A percentile compares a stretch with the other conserved stretches of the same genome.
These are phyloP conservation scores for Dictyophora rubrovolvata DNA, from an alignment of 768 basidiomycete species.

Conservation along the genomic window DNA sequence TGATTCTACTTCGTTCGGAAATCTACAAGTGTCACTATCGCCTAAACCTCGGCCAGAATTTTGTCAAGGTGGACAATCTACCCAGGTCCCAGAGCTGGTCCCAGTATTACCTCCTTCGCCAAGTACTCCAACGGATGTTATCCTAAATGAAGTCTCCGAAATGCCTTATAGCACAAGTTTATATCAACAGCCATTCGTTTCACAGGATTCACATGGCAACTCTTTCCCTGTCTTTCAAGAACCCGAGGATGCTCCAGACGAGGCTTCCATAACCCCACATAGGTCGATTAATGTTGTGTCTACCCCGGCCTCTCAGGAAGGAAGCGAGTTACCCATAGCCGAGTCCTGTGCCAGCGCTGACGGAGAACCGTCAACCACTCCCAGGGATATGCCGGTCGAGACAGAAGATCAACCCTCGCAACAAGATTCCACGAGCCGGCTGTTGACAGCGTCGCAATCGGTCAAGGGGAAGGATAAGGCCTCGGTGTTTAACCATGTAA, in stretches of 20 bases:
- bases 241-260: neutral
- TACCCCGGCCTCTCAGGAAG: neutral
- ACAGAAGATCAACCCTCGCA: neutral
- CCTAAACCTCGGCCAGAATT: too few relatives aligned
- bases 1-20: too few relatives aligned
- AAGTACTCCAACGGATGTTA: neutral
- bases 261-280: neutral
- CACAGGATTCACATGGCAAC: too few relatives aligned
- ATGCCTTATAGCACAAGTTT: too few relatives aligned
- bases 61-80: too few relatives aligned
- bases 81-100: neutral
- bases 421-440: neutral
- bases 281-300: neutral
- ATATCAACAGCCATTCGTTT: too few relatives aligned
- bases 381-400: neutral
- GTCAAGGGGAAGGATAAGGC: neutral
- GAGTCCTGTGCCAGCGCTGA: neutral
- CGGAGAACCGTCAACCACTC: neutral
- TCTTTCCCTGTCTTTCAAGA: neutral
- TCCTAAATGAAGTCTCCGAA: neutral
- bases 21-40: too few relatives aligned
- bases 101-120: neutral
- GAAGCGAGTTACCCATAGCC: constrained; percentile 1
- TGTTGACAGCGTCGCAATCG: neutral
- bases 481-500: neutral